phyloP scores from a whole-genome alignment of 768 basidiomycete species.

The Porpolomopsis calyptriformis region DNA sequence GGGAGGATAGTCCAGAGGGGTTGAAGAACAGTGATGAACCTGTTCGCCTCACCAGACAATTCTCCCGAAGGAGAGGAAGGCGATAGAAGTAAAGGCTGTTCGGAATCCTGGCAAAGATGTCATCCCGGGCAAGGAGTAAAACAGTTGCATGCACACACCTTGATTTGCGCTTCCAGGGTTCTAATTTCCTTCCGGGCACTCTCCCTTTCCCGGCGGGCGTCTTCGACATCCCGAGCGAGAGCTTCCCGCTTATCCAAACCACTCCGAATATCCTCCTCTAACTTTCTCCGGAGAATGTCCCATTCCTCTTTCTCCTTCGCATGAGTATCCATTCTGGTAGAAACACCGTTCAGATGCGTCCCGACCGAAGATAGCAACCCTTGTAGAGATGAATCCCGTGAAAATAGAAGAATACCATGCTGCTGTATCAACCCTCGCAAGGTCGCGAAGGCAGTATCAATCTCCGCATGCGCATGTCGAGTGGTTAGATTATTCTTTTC shows the following conservation, averaged over 20 bases:
- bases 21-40: conserved; percentile 51
- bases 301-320: conserved; percentile 36
- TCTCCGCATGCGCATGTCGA: conserved; percentile 32
- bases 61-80: conserved; percentile 17
- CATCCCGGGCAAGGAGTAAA: neutral
- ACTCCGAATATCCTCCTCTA: conserved; percentile 40
- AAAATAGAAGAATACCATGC: conserved; percentile 46
- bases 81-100: conserved; percentile 4
- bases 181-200: conserved; percentile 33
- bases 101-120: conserved; percentile 5
- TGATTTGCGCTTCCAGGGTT: conserved; percentile 28
- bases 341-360: conserved; percentile 40
- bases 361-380: conserved; percentile 39
- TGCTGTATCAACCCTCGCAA: conserved; percentile 43
- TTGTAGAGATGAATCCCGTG: conserved; percentile 39
- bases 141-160: conserved; percentile 17
- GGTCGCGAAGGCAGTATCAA: conserved; percentile 38
- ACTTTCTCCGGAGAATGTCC: conserved; percentile 32
- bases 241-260: conserved; percentile 38
- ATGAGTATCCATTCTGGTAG: conserved; percentile 33
- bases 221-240: conserved; percentile 43
- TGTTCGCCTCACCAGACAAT: conserved; percentile 34
- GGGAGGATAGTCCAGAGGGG: conserved; percentile 78
- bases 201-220: conserved; percentile 41
- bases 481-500: conserved; percentile 32